Evolutionary conservation across 192 early-diverging fungal genomes (phyloP).

Genomic region (Backusella circina): DNA sequence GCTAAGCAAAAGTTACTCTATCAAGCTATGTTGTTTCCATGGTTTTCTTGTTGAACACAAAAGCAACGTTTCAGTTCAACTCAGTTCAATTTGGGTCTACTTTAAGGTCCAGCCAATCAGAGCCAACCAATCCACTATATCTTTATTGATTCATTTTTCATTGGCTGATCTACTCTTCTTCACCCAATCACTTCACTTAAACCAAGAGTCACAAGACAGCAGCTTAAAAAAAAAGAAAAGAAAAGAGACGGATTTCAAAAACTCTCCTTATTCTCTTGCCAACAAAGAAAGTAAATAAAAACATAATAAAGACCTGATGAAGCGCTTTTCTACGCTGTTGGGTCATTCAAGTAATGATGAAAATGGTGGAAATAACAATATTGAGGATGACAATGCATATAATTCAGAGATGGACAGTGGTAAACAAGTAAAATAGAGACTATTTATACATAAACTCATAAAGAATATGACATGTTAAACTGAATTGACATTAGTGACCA

Average conservation of each 20-base stretch:
- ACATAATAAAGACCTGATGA: not conserved
- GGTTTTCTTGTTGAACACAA: no score
- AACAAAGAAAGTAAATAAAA: not conserved
- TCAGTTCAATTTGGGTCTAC: no score
- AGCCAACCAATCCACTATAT: not conserved
- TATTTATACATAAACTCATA: not conserved
- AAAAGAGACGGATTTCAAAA: not conserved
- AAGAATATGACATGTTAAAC: not conserved
- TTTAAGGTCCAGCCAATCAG: no score
- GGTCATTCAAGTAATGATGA: not conserved
- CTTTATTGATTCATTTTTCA: not conserved
- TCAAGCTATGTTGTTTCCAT: not conserved
- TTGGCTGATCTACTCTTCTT: not conserved
- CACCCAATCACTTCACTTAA: not conserved
- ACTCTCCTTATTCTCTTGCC: not conserved
- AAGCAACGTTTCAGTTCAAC: no score
- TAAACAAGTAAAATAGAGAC: not conserved
- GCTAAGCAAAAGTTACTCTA: no score
- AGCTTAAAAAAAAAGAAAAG: no score
- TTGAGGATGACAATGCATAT: not conserved
- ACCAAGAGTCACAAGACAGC: not conserved
- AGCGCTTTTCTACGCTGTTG: not conserved
- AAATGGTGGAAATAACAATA: not conserved
- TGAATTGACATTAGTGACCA: constrained; percentile 1
- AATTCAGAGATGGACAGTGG: not conserved